Conservation (phyloP, 257 asterid species). For the Catharanthus roseus region DNA sequence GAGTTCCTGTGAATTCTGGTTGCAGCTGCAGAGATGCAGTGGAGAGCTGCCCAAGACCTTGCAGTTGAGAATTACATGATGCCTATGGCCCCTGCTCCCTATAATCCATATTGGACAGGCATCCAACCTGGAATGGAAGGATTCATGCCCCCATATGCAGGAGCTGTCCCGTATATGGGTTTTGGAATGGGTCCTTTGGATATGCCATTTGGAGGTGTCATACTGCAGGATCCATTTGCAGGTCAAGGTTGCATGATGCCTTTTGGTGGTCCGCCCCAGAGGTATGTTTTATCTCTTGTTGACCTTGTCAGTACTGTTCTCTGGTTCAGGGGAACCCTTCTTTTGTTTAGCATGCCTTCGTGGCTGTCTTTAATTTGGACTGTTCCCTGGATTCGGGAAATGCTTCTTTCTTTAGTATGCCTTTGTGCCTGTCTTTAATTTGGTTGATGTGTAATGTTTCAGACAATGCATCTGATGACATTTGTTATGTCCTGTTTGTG, state of each 20-base stretch:
- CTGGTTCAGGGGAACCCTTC: not conserved
- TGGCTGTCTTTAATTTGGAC: too few relatives aligned
- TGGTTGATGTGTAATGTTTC: constrained; percentile 8
- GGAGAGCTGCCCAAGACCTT: constrained; percentile 75
- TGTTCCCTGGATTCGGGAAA: too few relatives aligned
- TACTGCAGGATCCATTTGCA: constrained; percentile 86
- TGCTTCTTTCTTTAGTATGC: too few relatives aligned
- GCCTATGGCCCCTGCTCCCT: constrained; percentile 71
- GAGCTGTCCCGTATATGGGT: constrained; percentile 73
- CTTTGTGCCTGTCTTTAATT: not conserved
- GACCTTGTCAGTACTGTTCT: not conserved
- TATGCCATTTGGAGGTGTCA: constrained; percentile 52
- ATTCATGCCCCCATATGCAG: constrained; percentile 64
- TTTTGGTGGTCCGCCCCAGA: constrained; percentile 55
- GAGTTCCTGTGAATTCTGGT: not conserved
- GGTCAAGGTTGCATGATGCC: constrained; percentile 74
- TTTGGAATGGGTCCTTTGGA: constrained; percentile 79
- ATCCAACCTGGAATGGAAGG: constrained; percentile 91
- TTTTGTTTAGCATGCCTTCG: too few relatives aligned
- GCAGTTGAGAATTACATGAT: constrained; percentile 84
- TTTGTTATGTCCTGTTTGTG: not conserved
- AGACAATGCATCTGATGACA: not conserved
- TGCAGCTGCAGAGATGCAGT: constrained; percentile 81
- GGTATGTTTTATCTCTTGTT: constrained; percentile 37
- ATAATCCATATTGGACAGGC: constrained; percentile 84